Conservation (phyloP, 2,329 filamentous ascomycete species). For the Microdochium trichocladiopsis region DNA sequence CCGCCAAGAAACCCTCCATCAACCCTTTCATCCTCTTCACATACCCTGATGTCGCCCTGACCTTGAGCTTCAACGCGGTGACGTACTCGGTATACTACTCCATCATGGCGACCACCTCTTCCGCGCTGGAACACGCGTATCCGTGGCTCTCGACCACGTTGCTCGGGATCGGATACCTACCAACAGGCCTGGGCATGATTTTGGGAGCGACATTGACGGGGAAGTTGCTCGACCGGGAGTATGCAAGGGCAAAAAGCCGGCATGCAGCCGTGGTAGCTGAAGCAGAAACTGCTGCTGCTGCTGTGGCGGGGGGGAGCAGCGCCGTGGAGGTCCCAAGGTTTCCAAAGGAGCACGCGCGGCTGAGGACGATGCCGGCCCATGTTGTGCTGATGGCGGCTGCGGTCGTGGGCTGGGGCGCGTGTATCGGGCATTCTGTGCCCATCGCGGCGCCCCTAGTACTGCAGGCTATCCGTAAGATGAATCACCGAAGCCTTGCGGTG, state of each 20-base stretch:
- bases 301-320: too few relatives aligned
- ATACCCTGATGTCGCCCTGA: slow-evolving; percentile 20
- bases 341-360: slow-evolving; percentile 17
- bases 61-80: slow-evolving; percentile 21
- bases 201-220: slow-evolving; percentile 18
- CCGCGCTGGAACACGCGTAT: slow-evolving; percentile 18
- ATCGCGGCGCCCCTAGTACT: slow-evolving; percentile 15
- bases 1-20: slow-evolving; percentile 6
- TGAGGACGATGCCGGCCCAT: slow-evolving; percentile 15
- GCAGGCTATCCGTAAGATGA: slow-evolving; percentile 15
- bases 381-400: slow-evolving; percentile 13
- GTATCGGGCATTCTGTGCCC: slow-evolving; percentile 11
- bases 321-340: slow-evolving; percentile 7
- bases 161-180: slow-evolving; percentile 22
- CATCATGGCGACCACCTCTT: slow-evolving; percentile 24
- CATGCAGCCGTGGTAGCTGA: background rate
- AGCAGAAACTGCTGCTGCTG: background rate
- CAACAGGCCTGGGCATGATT: slow-evolving; percentile 21
- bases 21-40: slow-evolving; percentile 23
- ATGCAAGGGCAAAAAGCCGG: slow-evolving; percentile 11
- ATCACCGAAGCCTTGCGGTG: background rate
- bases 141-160: slow-evolving; percentile 19
- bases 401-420: slow-evolving; percentile 19
- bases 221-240: slow-evolving; percentile 21
- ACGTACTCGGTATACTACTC: slow-evolving; percentile 26